phyloP scores from a whole-genome alignment of 1,284 basidiomycete species.

The Heterobasidion occidentale region DNA sequence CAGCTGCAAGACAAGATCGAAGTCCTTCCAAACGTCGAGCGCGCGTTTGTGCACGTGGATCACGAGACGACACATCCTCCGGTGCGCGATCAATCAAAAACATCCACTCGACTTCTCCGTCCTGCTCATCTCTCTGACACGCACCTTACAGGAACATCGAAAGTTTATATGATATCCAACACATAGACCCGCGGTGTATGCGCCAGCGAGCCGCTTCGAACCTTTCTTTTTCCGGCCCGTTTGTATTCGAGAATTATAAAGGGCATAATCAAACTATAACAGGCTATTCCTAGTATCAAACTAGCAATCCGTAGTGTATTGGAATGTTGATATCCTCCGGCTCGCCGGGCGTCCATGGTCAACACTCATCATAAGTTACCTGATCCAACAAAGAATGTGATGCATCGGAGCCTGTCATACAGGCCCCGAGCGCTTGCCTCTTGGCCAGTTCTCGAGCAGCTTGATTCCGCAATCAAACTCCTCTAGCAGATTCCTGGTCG shows the following conservation, averaged over 20 bases:
- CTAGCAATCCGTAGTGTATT: too few species aligned
- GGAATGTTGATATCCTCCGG: too few species aligned
- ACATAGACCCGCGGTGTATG: too few species aligned
- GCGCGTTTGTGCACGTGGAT: constrained; percentile 92
- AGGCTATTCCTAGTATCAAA: too few species aligned
- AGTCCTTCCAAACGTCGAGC: constrained; percentile 82
- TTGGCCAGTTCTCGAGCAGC: constrained; percentile 12
- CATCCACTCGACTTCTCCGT: background rate
- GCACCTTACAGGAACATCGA: constrained; percentile 5
- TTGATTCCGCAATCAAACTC: constrained; percentile 16
- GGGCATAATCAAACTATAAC: too few species aligned
- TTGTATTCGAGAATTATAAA: too few species aligned
- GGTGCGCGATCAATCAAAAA: constrained; percentile 30
- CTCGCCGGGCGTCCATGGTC: too few species aligned
- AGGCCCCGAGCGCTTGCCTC: background rate
- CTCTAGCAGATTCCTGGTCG: constrained; percentile 6
- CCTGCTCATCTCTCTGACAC: background rate
- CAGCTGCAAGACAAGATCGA: constrained; percentile 93
- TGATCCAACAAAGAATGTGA: too few species aligned
- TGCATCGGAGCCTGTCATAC: too few species aligned
- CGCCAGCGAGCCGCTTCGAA: too few species aligned
- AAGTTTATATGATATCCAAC: background rate
- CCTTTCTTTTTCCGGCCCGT: too few species aligned
- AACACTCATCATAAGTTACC: too few species aligned
- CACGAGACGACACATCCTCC: constrained; percentile 84